Base-by-base conservation (phyloP, 495 filamentous ascomycete species). In the Aspergillus steynii region DNA sequence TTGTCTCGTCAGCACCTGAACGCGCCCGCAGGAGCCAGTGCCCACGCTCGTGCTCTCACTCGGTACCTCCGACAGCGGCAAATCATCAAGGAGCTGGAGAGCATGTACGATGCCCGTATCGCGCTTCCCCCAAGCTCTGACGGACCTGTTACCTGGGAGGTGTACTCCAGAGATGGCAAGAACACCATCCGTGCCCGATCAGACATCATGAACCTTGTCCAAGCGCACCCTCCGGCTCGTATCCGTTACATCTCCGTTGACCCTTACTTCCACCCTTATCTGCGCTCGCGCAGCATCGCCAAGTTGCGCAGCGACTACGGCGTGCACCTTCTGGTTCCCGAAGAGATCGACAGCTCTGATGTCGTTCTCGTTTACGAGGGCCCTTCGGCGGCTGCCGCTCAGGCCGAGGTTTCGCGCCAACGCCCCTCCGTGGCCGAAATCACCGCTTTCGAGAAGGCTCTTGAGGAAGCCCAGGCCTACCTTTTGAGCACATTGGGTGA, bases 341-440 rank as follows among this genome's bases (percentile, higher is more conserved):
- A 90, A 26, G 78, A 85, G 2, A 80, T 87, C 46, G 72, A 85
- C 45, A 80, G 82, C 54, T 72, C 79, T 0, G 85, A 92, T n/a
- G 78, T 96, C 26, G 80, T 96, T 42, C 81, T 97, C 31, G 89
- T 97, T 9, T 96, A 91, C 65, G 93, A 97, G 71, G 92, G 90
- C 26, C 75, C 82, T 2, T 75, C 77, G 26, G 77, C 82, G 32
- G 72, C 78, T 0, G 78, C 79, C 12, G 68, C 85, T 28, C 74
- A 81, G 7, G 93, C 91, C 65, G 78, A 91, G 65, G 73, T 96
- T 51, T 90, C 93, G 4, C 77, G 81, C 42, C 82, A 83, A 60
- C 83, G 82, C 27, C 87, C 87, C 28, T 82, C 80, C 20, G 70
- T 83, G 25, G 71, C 78, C 20, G 89, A 93, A 45, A 69, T 89